Evolutionary conservation across 2,329 filamentous ascomycete genomes (phyloP).

Genomic region (Colletotrichum echinochloae): DNA sequence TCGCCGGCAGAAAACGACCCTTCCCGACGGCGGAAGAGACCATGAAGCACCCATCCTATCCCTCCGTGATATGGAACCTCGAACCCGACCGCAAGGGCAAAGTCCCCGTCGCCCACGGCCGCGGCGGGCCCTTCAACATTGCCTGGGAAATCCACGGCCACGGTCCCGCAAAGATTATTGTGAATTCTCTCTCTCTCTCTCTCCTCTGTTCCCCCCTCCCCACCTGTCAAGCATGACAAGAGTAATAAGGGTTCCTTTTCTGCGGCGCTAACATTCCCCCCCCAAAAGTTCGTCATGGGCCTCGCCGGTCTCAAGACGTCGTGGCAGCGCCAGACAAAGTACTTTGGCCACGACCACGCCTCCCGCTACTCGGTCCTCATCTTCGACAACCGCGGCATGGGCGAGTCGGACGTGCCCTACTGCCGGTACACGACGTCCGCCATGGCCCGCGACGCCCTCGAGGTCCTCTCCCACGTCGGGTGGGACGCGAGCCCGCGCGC

Average conservation of each 20-base stretch:
- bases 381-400: constrained; percentile 88
- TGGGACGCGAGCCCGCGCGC: constrained; percentile 66
- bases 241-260: not conserved
- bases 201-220: not conserved
- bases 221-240: not conserved
- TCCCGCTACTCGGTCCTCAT: constrained; percentile 79
- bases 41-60: constrained; percentile 73
- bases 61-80: constrained; percentile 76
- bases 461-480: constrained; percentile 75
- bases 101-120: constrained; percentile 72
- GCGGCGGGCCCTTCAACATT: constrained; percentile 82
- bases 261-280: not conserved
- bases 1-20: constrained; percentile 10
- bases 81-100: constrained; percentile 73
- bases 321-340: constrained; percentile 86
- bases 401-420: constrained; percentile 81
- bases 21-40: constrained; percentile 68
- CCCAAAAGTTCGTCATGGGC: constrained; percentile 80
- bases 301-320: constrained; percentile 75
- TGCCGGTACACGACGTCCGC: constrained; percentile 83
- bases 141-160: constrained; percentile 84
- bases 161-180: constrained; percentile 78
- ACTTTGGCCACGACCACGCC: constrained; percentile 80
- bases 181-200: constrained; percentile 59
- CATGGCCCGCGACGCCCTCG: constrained; percentile 84